Evolutionary conservation across 2,329 filamentous ascomycete species (phyloP), one percentile per base, ranked within the genome.

Genomic region (Hypomyces rosellus): DNA sequence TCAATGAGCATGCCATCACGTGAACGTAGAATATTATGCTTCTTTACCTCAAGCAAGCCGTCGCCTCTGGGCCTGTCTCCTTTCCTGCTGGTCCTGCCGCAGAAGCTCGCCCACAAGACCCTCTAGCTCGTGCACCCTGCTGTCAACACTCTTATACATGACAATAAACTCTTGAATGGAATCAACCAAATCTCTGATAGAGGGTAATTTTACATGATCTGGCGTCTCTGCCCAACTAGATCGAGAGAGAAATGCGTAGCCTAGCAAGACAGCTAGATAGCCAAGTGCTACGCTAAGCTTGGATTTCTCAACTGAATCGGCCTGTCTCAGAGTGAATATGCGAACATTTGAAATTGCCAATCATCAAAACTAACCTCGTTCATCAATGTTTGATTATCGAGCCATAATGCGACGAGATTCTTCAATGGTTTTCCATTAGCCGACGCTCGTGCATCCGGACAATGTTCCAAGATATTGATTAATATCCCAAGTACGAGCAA

Each of bases 391-490:
- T 83, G 78, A 55, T 86, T 83, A 39, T 81, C 75, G n/a, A 84
- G 70, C 66, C 90, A 95, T 9, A 86, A 71, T 37, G 69, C 68
- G 33, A 88, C 74, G 34, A 95, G 73, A 45, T 69, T 69, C 45
- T 82, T 76, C 34, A 90, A 67, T 7, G 81, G 72, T 61, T 55
- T 55, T 9, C 12, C 34, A 9, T 46, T 18, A 13, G 38, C 15
- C 15, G 45, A 46, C 42, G 45, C 16, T 15, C 54, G 56, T 12
- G 86, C 84, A 18, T 74, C 65, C 14, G 82, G 73, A 61, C 84
- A 89, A 62, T 89, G 85, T 64, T 96, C 90, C 8, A 88, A 81
- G 49, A 96, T 79, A 61, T 96, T 96, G 66, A 95, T 95, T 68
- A 92, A 80, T 18, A 89, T 81, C 1, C 89, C 91, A 37, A 96